phyloP scores from a whole-genome alignment of 1,139 yeast genomes.

The Pichia sp. region DNA sequence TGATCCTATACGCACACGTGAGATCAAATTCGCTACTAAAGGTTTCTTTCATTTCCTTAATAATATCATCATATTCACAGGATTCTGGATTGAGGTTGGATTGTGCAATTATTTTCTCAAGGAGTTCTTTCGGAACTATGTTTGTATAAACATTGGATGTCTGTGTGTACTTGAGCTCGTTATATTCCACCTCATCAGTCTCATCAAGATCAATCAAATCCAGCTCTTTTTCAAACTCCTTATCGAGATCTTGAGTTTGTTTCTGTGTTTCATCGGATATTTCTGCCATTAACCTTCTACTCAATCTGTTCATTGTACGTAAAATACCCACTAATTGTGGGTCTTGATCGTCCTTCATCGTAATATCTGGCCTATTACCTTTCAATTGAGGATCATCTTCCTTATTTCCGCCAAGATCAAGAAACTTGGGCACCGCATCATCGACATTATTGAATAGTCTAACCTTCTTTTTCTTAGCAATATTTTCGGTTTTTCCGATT shows the following conservation, averaged over 20 bases:
- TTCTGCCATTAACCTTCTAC: constrained; percentile 67
- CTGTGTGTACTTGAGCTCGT: constrained; percentile 48
- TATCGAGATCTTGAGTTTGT: constrained; percentile 30
- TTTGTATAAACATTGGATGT: constrained; percentile 23
- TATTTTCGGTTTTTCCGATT: constrained; percentile 9
- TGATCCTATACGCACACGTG: constrained; percentile 33
- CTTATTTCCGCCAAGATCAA: constrained; percentile 75
- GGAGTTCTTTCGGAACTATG: constrained; percentile 22
- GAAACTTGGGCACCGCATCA: constrained; percentile 45
- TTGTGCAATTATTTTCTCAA: constrained; percentile 15
- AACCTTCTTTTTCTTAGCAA: constrained; percentile 22
- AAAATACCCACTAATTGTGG: constrained; percentile 67
- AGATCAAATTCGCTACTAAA: constrained; percentile 33
- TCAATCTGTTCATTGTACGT: constrained; percentile 82
- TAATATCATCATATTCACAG: constrained; percentile 21
- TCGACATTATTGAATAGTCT: constrained; percentile 25
- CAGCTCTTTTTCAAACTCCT: constrained; percentile 38
- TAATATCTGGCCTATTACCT: constrained; percentile 83
- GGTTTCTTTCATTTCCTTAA: constrained; percentile 27
- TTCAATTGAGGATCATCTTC: constrained; percentile 70
- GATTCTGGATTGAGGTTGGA: constrained; percentile 23
- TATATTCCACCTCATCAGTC: constrained; percentile 41
- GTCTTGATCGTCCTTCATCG: constrained; percentile 67
- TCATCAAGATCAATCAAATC: constrained; percentile 58
- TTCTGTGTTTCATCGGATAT: constrained; percentile 27